A percentile compares a stretch with the other conserved stretches of the same genome.
Conservation (phyloP, 2,329 filamentous ascomycete genomes). For the Hymenoscyphus scutula region DNA sequence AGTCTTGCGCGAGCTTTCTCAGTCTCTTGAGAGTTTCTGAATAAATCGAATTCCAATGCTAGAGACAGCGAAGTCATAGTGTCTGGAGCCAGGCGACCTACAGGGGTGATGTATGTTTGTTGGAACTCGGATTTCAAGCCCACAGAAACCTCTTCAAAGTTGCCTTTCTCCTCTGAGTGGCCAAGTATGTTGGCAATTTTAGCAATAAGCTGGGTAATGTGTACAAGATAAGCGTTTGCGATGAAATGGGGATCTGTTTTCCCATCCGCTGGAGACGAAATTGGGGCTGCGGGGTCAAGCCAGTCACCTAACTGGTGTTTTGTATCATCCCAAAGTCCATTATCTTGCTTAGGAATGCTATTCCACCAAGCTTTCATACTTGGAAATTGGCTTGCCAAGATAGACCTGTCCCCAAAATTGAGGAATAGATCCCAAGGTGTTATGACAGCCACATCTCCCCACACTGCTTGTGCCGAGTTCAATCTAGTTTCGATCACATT, state of each 20-base stretch:
- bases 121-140: slow-evolving; percentile 30
- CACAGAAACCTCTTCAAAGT: slow-evolving; percentile 27
- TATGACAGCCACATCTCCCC: slow-evolving; percentile 45
- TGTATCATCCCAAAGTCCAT: slow-evolving; percentile 42
- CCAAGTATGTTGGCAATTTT: slow-evolving; percentile 38
- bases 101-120: slow-evolving; percentile 31
- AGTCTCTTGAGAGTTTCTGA: slow-evolving; percentile 8
- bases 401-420: slow-evolving; percentile 39
- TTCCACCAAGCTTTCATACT: slow-evolving; percentile 44
- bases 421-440: slow-evolving; percentile 44
- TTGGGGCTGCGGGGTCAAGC: slow-evolving; percentile 47
- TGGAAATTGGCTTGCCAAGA: slow-evolving; percentile 41
- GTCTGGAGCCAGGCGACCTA: slow-evolving; percentile 29
- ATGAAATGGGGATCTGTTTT: slow-evolving; percentile 43
- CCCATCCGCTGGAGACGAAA: slow-evolving; percentile 40
- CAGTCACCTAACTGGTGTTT: slow-evolving; percentile 46
- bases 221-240: slow-evolving; percentile 47
- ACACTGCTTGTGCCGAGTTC: slow-evolving; percentile 33
- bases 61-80: slow-evolving; percentile 33
- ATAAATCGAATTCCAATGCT: slow-evolving; percentile 30
- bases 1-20: slow-evolving; percentile 23
- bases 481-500: slow-evolving; percentile 20
- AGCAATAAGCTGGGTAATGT: slow-evolving; percentile 41
- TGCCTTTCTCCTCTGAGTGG: slow-evolving; percentile 25
- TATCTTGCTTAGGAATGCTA: slow-evolving; percentile 37